Conservation (phyloP, 495 filamentous ascomycete species). For the Xylaria longipes region DNA sequence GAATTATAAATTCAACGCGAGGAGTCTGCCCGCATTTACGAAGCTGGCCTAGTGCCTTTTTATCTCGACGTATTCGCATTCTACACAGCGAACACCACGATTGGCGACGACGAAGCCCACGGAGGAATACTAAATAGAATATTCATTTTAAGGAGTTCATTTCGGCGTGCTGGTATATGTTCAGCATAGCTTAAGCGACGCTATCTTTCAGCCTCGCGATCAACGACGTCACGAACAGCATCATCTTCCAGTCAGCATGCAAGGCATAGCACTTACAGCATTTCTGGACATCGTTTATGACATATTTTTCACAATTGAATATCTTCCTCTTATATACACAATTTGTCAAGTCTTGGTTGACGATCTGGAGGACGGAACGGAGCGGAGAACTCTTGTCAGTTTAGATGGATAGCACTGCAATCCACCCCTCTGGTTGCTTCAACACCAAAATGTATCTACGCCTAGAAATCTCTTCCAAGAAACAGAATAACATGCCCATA, state of each 20-base stretch:
- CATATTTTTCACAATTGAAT: constrained; percentile 1
- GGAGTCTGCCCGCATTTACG: not conserved
- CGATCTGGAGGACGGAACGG: not conserved
- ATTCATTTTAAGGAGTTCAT: constrained; percentile 21
- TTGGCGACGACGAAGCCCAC: constrained; percentile 8
- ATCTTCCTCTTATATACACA: constrained; percentile 11
- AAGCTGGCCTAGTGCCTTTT: not conserved
- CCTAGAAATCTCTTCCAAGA: not conserved
- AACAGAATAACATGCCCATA: not conserved
- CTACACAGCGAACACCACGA: not conserved
- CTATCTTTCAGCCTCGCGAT: constrained; percentile 1
- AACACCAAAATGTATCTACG: constrained; percentile 14
- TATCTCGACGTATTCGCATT: constrained; percentile 5
- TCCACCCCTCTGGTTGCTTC: not conserved
- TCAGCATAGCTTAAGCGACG: constrained; percentile 13
- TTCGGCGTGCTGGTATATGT: constrained; percentile 7
- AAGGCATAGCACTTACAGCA: constrained; percentile 20
- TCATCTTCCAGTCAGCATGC: constrained; percentile 37
- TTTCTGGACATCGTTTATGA: constrained; percentile 9
- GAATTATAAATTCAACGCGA: not conserved
- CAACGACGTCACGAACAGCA: constrained; percentile 41
- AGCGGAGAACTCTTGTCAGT: not conserved
- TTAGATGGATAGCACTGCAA: not conserved
- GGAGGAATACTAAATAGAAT: constrained; percentile 4
- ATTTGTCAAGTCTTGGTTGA: not conserved